Conservation (phyloP, 2,329 filamentous ascomycete genomes). For the Dryadomyces sulphureus region DNA sequence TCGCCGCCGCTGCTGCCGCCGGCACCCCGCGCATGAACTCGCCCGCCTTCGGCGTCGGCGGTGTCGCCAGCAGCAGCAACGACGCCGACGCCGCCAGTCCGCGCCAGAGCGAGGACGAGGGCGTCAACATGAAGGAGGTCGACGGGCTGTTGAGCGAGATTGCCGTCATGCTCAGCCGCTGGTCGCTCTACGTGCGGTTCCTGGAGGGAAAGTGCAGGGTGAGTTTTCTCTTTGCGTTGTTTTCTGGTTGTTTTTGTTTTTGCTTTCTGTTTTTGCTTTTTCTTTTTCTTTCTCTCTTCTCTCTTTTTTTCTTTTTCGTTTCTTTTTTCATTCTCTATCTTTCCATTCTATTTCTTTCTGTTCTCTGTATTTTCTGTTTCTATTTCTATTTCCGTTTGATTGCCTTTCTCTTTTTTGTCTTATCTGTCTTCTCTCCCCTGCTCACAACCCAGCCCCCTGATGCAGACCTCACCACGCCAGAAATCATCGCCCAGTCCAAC, state of each 20-base stretch:
- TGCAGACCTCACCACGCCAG: constrained; percentile 21
- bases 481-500: constrained; percentile 63
- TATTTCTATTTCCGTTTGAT: no score
- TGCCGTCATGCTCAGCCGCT: constrained; percentile 80
- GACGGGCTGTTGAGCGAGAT: constrained; percentile 79
- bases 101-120: constrained; percentile 72
- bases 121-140: constrained; percentile 94
- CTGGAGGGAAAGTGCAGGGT: constrained; percentile 65
- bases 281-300: no score
- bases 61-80: background rate
- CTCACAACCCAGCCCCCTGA: background rate
- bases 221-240: constrained; percentile 37
- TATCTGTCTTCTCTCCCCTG: no score
- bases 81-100: constrained; percentile 19
- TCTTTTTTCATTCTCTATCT: no score
- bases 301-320: no score
- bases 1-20: constrained; percentile 17
- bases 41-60: constrained; percentile 42
- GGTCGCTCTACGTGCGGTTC: constrained; percentile 86
- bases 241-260: background rate
- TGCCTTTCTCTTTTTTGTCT: no score
- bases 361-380: no score
- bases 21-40: constrained; percentile 60
- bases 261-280: no score
- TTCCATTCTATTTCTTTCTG: background rate